These are phyloP conservation scores for Fereydounia khargensis DNA, from an alignment of 1,284 basidiomycete genomes.

Conservation along the genomic window DNA sequence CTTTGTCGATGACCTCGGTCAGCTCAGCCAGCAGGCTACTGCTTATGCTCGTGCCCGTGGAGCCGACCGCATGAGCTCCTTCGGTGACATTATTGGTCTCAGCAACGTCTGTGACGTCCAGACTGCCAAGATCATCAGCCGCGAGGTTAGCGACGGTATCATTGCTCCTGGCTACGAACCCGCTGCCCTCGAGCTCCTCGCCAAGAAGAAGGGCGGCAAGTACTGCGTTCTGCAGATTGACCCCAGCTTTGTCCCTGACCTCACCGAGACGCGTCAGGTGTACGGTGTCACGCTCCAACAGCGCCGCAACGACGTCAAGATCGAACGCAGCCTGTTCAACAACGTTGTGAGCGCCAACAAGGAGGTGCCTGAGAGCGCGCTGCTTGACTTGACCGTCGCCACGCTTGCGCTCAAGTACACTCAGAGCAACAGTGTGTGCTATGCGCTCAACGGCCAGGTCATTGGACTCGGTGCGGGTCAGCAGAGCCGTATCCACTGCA, in stretches of 20 bases:
- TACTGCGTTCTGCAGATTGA: slow-evolving; percentile 80
- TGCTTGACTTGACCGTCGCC: slow-evolving; percentile 62
- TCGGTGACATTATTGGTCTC: slow-evolving; percentile 96
- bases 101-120: slow-evolving; percentile 88
- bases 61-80: slow-evolving; percentile 98
- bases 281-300: slow-evolving; percentile 91
- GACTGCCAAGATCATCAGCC: slow-evolving; percentile 92
- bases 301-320: slow-evolving; percentile 84
- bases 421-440: slow-evolving; percentile 97
- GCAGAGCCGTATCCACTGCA: slow-evolving; percentile 99
- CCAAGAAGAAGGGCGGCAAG: slow-evolving; percentile 97
- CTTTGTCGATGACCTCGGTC: slow-evolving; percentile 90
- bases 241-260: slow-evolving; percentile 44
- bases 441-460: slow-evolving; percentile 87
- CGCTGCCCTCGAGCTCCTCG: slow-evolving; percentile 84
- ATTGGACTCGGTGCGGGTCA: slow-evolving; percentile 96
- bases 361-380: slow-evolving; percentile 59
- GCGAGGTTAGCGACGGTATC: slow-evolving; percentile 96
- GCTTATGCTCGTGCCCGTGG: slow-evolving; percentile 96
- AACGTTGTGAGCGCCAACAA: slow-evolving; percentile 88
- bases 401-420: slow-evolving; percentile 98
- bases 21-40: slow-evolving; percentile 80
- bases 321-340: slow-evolving; percentile 75
- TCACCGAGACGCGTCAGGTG: slow-evolving; percentile 85
- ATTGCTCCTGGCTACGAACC: slow-evolving; percentile 89